Evolutionary conservation across 495 filamentous ascomycete species (phyloP).

Genomic region (Aspergillus incahuasiensis): DNA sequence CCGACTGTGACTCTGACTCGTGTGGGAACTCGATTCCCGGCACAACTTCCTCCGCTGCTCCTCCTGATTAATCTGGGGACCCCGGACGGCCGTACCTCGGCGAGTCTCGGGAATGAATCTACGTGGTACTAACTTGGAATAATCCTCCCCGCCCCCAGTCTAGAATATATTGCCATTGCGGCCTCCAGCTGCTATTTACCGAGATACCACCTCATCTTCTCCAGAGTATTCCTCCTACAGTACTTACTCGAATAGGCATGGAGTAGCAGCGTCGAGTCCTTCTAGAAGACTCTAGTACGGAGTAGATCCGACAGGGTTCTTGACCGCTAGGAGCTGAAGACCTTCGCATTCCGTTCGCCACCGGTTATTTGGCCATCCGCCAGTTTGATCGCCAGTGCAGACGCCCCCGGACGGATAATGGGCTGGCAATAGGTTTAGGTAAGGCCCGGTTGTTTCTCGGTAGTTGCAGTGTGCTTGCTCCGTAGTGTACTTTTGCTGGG

Average conservation of each 20-base stretch:
- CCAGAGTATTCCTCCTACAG: background rate
- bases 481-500: background rate
- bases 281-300: background rate
- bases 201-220: background rate
- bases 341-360: background rate
- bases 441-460: too few relatives aligned
- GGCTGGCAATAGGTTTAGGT: too few relatives aligned
- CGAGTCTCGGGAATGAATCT: background rate
- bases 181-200: background rate
- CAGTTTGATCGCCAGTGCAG: background rate
- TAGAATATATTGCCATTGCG: background rate
- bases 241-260: background rate
- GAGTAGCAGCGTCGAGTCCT: too few relatives aligned
- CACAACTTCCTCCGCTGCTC: too few relatives aligned
- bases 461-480: too few relatives aligned
- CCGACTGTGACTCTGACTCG: background rate
- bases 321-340: background rate
- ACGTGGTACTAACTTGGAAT: too few relatives aligned
- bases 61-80: background rate
- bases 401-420: background rate
- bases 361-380: background rate
- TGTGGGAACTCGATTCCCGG: background rate
- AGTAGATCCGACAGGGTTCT: too few relatives aligned
- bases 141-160: background rate
- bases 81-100: background rate